Evolutionary conservation across 2,329 filamentous ascomycete species (phyloP), one percentile per base, ranked within the genome.

Genomic region (Clonostachys chloroleuca): DNA sequence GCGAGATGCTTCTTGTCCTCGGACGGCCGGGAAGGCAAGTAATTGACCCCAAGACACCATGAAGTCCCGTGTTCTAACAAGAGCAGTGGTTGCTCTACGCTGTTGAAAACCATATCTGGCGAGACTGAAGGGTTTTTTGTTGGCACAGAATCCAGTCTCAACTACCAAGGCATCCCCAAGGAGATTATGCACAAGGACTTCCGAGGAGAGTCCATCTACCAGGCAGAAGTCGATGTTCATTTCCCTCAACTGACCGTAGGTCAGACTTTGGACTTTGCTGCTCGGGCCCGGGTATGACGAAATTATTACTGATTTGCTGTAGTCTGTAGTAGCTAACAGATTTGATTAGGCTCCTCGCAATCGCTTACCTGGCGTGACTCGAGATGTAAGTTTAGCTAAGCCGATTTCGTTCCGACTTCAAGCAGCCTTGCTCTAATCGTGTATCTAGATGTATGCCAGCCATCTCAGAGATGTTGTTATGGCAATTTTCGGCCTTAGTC

Each of bases 61-160:
- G 24, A 10, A 30, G 9, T 10, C 24, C 8, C 3, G 9, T 30
- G 8, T 30, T 30, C 24, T 30, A 10, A 30, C 24, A 30, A 30
- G 24, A 30, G 24, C 24, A 30, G 24, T 2, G 80, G 80, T n/a
- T 88, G 84, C 54, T 83, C 83, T 8, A 87, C 84, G 0, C 81
- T 88, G 51, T 66, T 88, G 41, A 86, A 86, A 46, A 53, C 58
- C 7, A 40, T 63, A 7, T 59, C 60, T 4, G 84, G 84, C 36
- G 83, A 88, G 59, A 84, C 81, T 0, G 76, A 86, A 50, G 84
- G 83, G 13, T 76, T 86, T 51, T 74, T 74, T 48, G 70, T 87
- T 6, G 77, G 82, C n/a, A 61, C 79, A n/a, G 68, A 69, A 13
- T 78, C 80, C 0, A 70, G 79, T 40, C 67, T 87, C 49, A 84